Evolutionary conservation across 2,329 filamentous ascomycete species (phyloP).

Genomic region (Pseudogymnoascus sp.): DNA sequence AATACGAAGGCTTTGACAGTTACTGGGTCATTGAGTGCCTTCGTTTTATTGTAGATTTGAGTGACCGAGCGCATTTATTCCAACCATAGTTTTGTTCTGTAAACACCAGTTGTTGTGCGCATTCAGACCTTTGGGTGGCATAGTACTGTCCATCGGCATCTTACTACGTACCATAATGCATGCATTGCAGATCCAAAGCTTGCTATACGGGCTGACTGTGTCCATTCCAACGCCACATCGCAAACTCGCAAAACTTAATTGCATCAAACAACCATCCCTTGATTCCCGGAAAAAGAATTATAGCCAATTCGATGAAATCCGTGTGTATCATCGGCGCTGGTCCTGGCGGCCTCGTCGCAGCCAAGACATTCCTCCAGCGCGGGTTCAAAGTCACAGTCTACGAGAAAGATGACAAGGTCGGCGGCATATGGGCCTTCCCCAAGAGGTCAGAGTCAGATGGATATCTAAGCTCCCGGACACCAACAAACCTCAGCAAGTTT

Average conservation of each 20-base stretch:
- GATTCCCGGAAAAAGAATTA: neutral
- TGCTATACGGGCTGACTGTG: neutral
- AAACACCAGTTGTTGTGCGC: neutral
- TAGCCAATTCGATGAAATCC: conserved; percentile 6
- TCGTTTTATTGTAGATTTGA: neutral
- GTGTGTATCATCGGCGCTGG: conserved; percentile 12
- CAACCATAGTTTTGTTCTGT: neutral
- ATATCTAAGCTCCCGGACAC: conserved; percentile 9
- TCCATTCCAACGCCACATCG: neutral
- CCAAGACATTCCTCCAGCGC: conserved; percentile 11
- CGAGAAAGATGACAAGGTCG: conserved; percentile 7
- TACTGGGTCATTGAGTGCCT: neutral
- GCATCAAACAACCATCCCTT: neutral
- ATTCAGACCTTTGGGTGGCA: neutral
- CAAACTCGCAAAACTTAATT: neutral
- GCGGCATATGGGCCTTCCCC: conserved; percentile 13
- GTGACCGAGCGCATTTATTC: neutral
- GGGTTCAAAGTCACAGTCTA: conserved; percentile 10
- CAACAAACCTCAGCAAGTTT: conserved; percentile 12
- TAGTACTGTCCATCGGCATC: neutral
- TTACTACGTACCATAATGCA: neutral
- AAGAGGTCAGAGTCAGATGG: conserved; percentile 1
- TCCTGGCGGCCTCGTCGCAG: conserved; percentile 13
- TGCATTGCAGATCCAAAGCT: neutral
- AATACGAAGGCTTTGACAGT: neutral